Evolutionary conservation across 2,329 filamentous ascomycete species (phyloP).

Genomic region (Fusarium odoratissimum): DNA sequence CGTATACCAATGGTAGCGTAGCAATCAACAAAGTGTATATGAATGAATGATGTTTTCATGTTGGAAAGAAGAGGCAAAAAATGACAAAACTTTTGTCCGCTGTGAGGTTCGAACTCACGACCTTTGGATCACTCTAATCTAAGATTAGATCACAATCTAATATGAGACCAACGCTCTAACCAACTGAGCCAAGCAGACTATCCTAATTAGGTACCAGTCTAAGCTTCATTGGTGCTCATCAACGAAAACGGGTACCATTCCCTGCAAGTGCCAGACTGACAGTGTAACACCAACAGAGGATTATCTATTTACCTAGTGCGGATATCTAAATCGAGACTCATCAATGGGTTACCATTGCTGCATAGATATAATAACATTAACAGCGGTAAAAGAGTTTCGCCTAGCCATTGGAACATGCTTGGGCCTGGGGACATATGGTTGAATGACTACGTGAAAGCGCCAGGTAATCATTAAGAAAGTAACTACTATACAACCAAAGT

Average conservation of each 20-base stretch:
- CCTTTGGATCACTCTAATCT: slow-evolving; percentile 34
- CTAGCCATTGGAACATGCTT: background rate
- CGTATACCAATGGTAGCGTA: background rate
- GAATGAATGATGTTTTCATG: fast-evolving
- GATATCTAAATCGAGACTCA: too few species aligned
- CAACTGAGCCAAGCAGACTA: slow-evolving; percentile 31
- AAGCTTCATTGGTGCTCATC: fast-evolving
- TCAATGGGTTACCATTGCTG: fast-evolving
- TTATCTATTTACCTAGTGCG: background rate
- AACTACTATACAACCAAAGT: background rate
- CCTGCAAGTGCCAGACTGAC: too few species aligned
- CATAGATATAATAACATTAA: fast-evolving
- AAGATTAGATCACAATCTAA: slow-evolving; percentile 5
- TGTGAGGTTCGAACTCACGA: slow-evolving; percentile 39
- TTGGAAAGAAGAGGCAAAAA: background rate
- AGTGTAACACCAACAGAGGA: background rate
- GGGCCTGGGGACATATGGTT: fast-evolving
- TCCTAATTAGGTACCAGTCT: background rate
- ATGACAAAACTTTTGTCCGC: slow-evolving; percentile 6
- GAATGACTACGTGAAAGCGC: background rate
- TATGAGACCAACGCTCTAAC: slow-evolving; percentile 38
- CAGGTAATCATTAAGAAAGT: background rate
- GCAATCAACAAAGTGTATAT: background rate
- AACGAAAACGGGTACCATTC: fast-evolving
- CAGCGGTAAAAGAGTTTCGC: fast-evolving